Conservation (phyloP, 2,329 filamentous ascomycete species). For the Akanthomyces dipterigenus region DNA sequence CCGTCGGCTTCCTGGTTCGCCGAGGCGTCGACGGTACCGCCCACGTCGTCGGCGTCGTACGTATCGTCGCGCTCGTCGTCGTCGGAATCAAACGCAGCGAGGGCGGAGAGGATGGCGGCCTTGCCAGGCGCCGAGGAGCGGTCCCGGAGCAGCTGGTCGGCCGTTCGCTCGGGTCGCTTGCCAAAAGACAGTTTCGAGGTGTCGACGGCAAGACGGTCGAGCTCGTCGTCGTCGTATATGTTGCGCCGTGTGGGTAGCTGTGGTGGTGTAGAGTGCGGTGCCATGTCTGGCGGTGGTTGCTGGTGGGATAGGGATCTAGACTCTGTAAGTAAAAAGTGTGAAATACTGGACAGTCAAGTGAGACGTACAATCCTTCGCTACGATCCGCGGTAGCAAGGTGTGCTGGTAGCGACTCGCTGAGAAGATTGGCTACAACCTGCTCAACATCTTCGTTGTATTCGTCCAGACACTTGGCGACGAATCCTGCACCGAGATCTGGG, state of each 20-base stretch:
- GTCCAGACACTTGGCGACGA: constrained; percentile 71
- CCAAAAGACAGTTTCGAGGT: constrained; percentile 70
- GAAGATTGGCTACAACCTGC: constrained; percentile 70
- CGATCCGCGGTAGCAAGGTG: constrained; percentile 60
- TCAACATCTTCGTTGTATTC: constrained; percentile 74
- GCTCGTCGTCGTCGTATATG: constrained; percentile 72
- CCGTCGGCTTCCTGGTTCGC: constrained; percentile 45
- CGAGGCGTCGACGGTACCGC: constrained; percentile 71
- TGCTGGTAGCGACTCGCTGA: constrained; percentile 68
- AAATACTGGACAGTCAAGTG: constrained; percentile 15
- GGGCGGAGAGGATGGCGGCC: constrained; percentile 78
- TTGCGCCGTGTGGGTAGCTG: constrained; percentile 58
- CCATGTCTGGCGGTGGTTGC: constrained; percentile 33
- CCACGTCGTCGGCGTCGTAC: constrained; percentile 88
- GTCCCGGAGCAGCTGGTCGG: constrained; percentile 66
- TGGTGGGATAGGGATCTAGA: constrained; percentile 23
- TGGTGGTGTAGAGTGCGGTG: constrained; percentile 53
- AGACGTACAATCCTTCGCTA: constrained; percentile 53
- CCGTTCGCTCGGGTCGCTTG: constrained; percentile 57
- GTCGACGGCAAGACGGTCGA: constrained; percentile 64
- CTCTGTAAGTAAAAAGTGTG: background rate
- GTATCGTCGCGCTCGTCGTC: constrained; percentile 97
- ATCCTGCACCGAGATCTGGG: constrained; percentile 76
- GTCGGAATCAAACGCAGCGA: constrained; percentile 84
- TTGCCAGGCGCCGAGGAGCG: constrained; percentile 62